phyloP scores from a whole-genome alignment of 192 early-diverging fungal species.

The Backusella liffmaniae region DNA sequence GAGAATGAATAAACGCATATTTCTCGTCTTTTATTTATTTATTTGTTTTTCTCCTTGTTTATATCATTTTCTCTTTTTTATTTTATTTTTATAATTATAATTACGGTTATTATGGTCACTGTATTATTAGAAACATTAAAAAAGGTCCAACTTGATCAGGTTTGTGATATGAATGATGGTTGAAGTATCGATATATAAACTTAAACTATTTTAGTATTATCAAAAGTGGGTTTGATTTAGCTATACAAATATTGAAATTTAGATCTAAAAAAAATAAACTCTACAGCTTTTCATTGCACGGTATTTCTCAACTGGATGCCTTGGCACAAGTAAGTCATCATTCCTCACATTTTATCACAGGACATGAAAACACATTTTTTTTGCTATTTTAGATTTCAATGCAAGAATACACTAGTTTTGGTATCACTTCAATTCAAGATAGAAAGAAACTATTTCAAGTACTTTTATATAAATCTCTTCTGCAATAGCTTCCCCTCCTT shows the following conservation, averaged over 20 bases:
- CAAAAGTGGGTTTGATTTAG: constrained; percentile 36
- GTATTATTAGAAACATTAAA: constrained; percentile 63
- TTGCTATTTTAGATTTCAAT: constrained; percentile 62
- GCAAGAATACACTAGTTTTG: constrained; percentile 64
- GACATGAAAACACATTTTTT: background rate
- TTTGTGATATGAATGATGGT: constrained; percentile 13
- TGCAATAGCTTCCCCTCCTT: background rate
- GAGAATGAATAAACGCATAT: background rate
- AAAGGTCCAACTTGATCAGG: constrained; percentile 61
- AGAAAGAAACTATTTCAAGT: constrained; percentile 55
- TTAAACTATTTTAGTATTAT: constrained; percentile 40
- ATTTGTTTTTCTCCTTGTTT: background rate
- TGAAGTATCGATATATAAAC: background rate
- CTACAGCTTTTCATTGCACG: constrained; percentile 55
- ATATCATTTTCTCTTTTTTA: background rate
- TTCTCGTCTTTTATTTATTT: background rate
- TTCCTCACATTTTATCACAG: background rate
- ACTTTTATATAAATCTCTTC: background rate
- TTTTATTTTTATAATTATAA: background rate
- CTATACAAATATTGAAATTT: background rate
- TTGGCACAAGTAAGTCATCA: constrained; percentile 51
- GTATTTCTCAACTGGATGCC: constrained; percentile 59
- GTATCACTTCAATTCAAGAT: constrained; percentile 59
- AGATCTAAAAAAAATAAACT: background rate
- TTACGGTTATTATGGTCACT: constrained; percentile 25